Conservation (phyloP, 2,329 filamentous ascomycete species). For the Neonectria magnoliae region DNA sequence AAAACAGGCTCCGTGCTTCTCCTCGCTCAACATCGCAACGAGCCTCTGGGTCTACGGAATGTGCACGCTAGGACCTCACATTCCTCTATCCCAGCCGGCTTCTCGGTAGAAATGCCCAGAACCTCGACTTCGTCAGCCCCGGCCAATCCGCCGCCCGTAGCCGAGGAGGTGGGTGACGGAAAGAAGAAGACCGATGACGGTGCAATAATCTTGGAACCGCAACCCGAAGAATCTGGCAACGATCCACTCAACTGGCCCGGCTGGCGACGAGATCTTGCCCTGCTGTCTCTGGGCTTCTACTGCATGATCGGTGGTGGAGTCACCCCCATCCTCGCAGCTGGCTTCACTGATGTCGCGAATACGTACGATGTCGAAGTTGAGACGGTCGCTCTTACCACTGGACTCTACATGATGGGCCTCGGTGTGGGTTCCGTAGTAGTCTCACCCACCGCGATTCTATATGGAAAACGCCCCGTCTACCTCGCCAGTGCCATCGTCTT, state of each 20-base stretch:
- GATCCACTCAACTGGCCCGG: constrained; percentile 93
- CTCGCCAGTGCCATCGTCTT: constrained; percentile 82
- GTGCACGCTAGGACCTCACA: constrained; percentile 66
- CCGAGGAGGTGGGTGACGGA: constrained; percentile 45
- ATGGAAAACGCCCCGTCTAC: constrained; percentile 91
- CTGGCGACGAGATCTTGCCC: constrained; percentile 81
- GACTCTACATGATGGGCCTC: constrained; percentile 93
- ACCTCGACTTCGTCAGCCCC: constrained; percentile 40
- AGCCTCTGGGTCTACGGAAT: constrained; percentile 68
- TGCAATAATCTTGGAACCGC: constrained; percentile 86
- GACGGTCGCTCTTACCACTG: constrained; percentile 85
- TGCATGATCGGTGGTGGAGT: constrained; percentile 94
- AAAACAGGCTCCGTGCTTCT: constrained; percentile 66
- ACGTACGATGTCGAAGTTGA: constrained; percentile 73
- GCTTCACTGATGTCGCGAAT: constrained; percentile 82
- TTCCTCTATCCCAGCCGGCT: constrained; percentile 64
- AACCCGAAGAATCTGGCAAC: constrained; percentile 89
- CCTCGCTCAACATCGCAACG: constrained; percentile 64
- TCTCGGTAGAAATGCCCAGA: constrained; percentile 49
- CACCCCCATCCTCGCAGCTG: constrained; percentile 88
- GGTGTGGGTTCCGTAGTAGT: constrained; percentile 85
- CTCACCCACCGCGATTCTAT: constrained; percentile 91
- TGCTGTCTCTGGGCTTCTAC: constrained; percentile 88
- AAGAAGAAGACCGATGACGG: constrained; percentile 85
- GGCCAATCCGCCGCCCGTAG: constrained; percentile 16